These are phyloP conservation scores for Capsicum baccatum DNA, from an alignment of 257 asterid genomes.

Conservation along the genomic window DNA sequence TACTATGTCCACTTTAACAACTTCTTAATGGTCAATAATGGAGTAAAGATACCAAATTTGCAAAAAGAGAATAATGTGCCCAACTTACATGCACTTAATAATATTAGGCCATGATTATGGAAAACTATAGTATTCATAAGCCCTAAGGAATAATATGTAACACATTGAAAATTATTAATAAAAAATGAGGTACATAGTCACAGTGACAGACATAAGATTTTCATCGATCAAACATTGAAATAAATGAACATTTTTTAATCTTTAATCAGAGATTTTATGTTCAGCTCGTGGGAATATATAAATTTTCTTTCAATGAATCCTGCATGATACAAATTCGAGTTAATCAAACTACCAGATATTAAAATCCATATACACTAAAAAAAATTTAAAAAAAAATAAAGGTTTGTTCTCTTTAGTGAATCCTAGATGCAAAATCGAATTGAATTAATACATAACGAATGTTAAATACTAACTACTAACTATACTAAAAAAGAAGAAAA, in stretches of 20 bases:
- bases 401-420: not conserved
- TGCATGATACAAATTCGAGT: not conserved
- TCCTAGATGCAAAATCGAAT: not conserved
- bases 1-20: conserved; percentile 32
- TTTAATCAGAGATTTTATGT: not conserved
- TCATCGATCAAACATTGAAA: rapidly evolving
- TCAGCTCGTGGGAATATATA: not conserved
- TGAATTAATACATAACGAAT: too few species aligned
- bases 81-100: conserved; percentile 35
- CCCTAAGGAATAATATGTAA: conserved; percentile 44
- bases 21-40: conserved; percentile 32
- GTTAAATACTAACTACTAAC: not conserved
- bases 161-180: conserved; percentile 49
- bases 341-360: not conserved
- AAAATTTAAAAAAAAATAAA: not conserved
- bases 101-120: not conserved
- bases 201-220: not conserved
- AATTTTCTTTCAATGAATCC: not conserved
- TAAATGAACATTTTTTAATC: not conserved
- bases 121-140: conserved; percentile 35
- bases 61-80: conserved; percentile 44
- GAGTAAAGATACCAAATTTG: conserved; percentile 29
- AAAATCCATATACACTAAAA: not conserved
- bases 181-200: not conserved
- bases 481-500: not conserved